A percentile compares a stretch with the other conserved stretches of the same genome.
Conservation (phyloP, 2,329 filamentous ascomycete genomes). For the Cercospora sojina region DNA sequence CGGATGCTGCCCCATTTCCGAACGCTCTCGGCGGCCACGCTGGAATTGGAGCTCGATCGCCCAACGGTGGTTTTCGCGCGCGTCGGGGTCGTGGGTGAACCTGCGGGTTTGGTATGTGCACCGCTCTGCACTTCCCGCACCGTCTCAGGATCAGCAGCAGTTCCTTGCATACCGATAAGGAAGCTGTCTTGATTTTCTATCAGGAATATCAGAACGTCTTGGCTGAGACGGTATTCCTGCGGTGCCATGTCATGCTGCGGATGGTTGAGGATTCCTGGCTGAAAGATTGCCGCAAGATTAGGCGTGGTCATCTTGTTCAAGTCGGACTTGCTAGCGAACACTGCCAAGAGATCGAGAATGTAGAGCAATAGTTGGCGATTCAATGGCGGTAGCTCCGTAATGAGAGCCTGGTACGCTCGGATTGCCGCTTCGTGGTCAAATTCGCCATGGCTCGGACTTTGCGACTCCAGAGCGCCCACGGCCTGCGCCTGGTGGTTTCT, state of each 20-base stretch:
- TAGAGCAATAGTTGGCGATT: conserved; percentile 94
- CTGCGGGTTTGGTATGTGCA: conserved; percentile 53
- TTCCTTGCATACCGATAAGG: conserved; percentile 96
- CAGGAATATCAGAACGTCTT: conserved; percentile 94
- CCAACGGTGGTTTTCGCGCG: conserved; percentile 59
- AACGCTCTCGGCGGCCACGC: conserved; percentile 82
- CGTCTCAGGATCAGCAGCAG: conserved; percentile 86
- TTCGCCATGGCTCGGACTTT: conserved; percentile 67
- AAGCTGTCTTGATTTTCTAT: conserved; percentile 99
- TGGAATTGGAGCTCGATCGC: conserved; percentile 82
- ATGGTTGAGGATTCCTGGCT: conserved; percentile 93
- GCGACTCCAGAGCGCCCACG: conserved; percentile 62
- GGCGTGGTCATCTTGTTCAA: conserved; percentile 95
- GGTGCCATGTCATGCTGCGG: conserved; percentile 94
- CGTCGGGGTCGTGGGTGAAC: conserved; percentile 43
- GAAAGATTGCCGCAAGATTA: conserved; percentile 95
- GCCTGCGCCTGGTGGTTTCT: conserved; percentile 67
- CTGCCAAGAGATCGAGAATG: conserved; percentile 90
- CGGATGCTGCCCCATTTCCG: conserved; percentile 76
- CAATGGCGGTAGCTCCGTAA: conserved; percentile 86
- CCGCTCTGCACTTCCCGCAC: conserved; percentile 69
- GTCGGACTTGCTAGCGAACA: conserved; percentile 95
- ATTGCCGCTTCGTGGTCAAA: conserved; percentile 78
- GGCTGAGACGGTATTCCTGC: conserved; percentile 88
- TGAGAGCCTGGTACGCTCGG: conserved; percentile 78